These are phyloP conservation scores for Kurtzmaniella natalensis DNA, from an alignment of 1,139 yeast species.

Conservation along the genomic window DNA sequence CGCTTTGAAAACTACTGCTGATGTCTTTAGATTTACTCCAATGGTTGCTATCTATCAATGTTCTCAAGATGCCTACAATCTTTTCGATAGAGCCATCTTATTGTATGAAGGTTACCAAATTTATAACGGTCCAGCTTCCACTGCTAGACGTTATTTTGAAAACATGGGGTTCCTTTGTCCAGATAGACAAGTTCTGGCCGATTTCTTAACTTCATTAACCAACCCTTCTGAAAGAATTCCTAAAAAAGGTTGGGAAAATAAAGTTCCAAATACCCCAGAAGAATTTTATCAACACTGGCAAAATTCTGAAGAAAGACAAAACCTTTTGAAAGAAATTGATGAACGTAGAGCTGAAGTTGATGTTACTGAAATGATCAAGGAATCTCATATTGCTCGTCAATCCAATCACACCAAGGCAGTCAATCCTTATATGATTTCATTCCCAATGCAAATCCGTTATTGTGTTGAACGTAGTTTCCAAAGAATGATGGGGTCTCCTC, in stretches of 20 bases:
- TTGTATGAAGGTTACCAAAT: conserved; percentile 43
- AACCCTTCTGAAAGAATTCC: conserved; percentile 65
- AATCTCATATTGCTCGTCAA: conserved; percentile 56
- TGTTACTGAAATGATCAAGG: no score
- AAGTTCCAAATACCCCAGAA: conserved; percentile 22
- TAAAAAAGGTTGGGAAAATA: conserved; percentile 41
- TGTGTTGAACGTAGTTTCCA: conserved; percentile 58
- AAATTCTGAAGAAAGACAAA: conserved; percentile 16
- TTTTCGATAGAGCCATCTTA: conserved; percentile 40
- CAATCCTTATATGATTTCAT: conserved; percentile 67
- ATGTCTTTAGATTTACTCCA: conserved; percentile 55
- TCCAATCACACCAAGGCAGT: conserved; percentile 46
- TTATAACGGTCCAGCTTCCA: conserved; percentile 30
- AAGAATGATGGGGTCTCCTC: conserved; percentile 63
- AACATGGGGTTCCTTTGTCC: conserved; percentile 58
- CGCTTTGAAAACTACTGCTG: conserved; percentile 62
- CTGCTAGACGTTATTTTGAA: conserved; percentile 41
- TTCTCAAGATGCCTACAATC: conserved; percentile 64
- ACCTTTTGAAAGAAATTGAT: conserved; percentile 17
- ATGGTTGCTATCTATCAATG: conserved; percentile 81
- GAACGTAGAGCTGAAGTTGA: conserved; percentile 17
- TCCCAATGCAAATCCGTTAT: conserved; percentile 59
- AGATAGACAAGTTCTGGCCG: conserved; percentile 77
- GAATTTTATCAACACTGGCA: conserved; percentile 26
- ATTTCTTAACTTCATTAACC: conserved; percentile 73